Base-by-base conservation (phyloP, 139 green algal species). In the Auxenochlorella pyrenoidosa region DNA sequence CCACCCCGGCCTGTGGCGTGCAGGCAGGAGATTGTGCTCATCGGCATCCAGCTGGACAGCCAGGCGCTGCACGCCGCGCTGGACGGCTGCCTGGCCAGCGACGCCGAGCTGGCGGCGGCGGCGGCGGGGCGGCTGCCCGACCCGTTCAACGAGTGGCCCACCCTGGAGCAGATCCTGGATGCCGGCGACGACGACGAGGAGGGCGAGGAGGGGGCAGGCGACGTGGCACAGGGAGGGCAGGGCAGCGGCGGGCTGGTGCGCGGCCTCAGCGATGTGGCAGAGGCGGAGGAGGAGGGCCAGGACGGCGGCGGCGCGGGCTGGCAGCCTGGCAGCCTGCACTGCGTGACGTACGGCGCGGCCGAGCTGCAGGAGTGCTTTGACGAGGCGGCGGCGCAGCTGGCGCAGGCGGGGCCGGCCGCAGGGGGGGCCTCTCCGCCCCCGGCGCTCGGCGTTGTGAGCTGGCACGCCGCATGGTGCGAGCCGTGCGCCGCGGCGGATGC, bases 1-100 rank as follows among this genome's bases (percentile, higher is more conserved):
- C 54, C 54, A 73, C 30, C 3, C 16, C 54, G 22, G 5, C 34
- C 32, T 40, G 4, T 3, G 40, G 30, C 66, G n/a, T 73, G 80
- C 80, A 82, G 84, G 75, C 95, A 97, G 90, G 95, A 97, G 92
- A 82, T 97, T 65, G 94, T 96, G 47, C 95, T 96, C 83, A 97
- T 97, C 36, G 95, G 95, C n/a, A 82, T 95, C 2, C 51, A 89
- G 36, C 89, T 98, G 92, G 88, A 97, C 51, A 65, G 94, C 54
- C 12, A 66, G 26, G 88, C 47, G 26, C 72, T 98, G n/a, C 66
- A n/a, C 1, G 86, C 78, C 1, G 92, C 89, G 4, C 89, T 98
- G 78, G 90, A 97, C 32, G 82, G 79, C 26, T 98, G 95, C 88
- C 91, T 97, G 58, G 86, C 75, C 47, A 75, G 3, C 34, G 88